Evolutionary conservation across 164 flowering plant species (phyloP), one percentile per base, ranked within the genome.

Genomic region (Vitis rotundifolia): DNA sequence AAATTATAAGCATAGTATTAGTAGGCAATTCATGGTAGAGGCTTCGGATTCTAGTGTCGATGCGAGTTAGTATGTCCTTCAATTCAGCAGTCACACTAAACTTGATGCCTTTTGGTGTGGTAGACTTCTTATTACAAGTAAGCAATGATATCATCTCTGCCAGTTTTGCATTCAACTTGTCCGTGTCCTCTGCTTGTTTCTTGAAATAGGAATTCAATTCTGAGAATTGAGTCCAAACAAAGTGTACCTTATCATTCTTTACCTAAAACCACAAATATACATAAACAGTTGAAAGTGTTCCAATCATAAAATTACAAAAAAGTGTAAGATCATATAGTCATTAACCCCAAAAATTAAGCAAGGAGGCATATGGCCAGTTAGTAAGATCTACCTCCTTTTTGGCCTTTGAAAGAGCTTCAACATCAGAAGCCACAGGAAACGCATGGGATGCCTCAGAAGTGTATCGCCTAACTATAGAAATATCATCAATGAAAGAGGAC

Each of bases 201-300:
- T 77, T 88, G 59, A 81, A 82, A 79, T 84, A 87, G 31, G 88
- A 78, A 80, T 86, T 76, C 81, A 96, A 68, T 82, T 96, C 99
- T n/a, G 98, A 84, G 66, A 96, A 92, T 22, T 90, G 98, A 37
- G 92, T 79, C 99, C 99, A 96, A 50, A 96, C 75, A 70, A 96
- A 93, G 15, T 90, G 88, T 51, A 86, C 86, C 72, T 78, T 82
- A 5, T 89, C 88, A 68, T 88, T 96, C 74, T 86, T 92, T 18
- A 82, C 87, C 99, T 96, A 75, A 51, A 76, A 50, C 9, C 22
- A 70, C 56, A 68, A 58, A 50, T 13, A 53, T 50, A 59, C 13
- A 14, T 8, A 63, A 56, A 7, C 19, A 63, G 26, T 8, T n/a
- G 47, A 58, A 8, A 31, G 49, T 8, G 37, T 50, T 37, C 9